Percentiles rank a stretch among this genome's conserved stretches.
Evolutionary conservation across 805 yeast species (phyloP).

Genomic region (Myxozyma udenii): DNA sequence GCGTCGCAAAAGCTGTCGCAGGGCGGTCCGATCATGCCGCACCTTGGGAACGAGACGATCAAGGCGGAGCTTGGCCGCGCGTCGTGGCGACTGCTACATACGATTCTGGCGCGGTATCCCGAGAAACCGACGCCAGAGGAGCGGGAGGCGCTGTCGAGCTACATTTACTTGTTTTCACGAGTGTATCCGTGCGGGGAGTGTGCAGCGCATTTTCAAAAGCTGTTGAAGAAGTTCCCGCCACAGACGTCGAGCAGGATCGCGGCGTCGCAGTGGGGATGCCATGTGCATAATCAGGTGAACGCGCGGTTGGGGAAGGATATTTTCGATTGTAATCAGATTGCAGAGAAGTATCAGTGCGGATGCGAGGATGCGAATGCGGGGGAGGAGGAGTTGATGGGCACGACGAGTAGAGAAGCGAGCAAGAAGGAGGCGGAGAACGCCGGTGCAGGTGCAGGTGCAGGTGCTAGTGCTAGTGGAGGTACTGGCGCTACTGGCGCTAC

Average conservation of each 20-base stretch:
- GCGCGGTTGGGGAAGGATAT: slow-evolving; percentile 60
- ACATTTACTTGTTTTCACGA: slow-evolving; percentile 73
- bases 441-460: not conserved
- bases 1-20: slow-evolving; percentile 25
- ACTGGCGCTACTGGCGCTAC: no score
- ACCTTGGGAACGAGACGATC: slow-evolving; percentile 81
- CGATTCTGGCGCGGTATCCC: slow-evolving; percentile 88
- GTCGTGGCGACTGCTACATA: slow-evolving; percentile 89
- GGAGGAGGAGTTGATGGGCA: not conserved
- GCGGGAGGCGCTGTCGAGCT: slow-evolving; percentile 57
- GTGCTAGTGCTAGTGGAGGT: not conserved
- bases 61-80: slow-evolving; percentile 86
- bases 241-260: slow-evolving; percentile 70
- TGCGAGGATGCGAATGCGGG: slow-evolving; percentile 46
- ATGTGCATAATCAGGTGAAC: slow-evolving; percentile 84
- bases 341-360: slow-evolving; percentile 95
- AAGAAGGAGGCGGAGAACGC: not conserved
- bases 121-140: slow-evolving; percentile 69
- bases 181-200: slow-evolving; percentile 98
- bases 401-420: not conserved
- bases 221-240: slow-evolving; percentile 74
- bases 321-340: slow-evolving; percentile 80
- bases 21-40: slow-evolving; percentile 75
- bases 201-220: slow-evolving; percentile 79
- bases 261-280: slow-evolving; percentile 97